Base-by-base conservation (phyloP, 2,329 filamentous ascomycete genomes). In the Talaromyces funiculosus region DNA sequence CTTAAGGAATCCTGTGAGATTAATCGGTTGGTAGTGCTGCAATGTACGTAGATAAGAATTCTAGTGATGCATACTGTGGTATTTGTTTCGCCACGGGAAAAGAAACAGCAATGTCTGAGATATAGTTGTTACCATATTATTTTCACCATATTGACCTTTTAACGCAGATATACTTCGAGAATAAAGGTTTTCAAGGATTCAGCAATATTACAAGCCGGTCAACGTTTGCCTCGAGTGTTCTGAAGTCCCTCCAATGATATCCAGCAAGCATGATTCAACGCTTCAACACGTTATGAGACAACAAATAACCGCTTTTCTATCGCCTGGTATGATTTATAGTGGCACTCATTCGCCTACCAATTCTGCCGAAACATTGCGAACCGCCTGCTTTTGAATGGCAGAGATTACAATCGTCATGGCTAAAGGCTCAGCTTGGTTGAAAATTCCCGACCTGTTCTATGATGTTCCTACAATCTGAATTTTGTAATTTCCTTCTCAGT, bases 201-300 rank as follows among this genome's bases (percentile, higher is more conserved):
- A 59, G 64, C 5, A 62, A 58, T 64, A 7, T 43, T 65, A 14
- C 57, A 62, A 16, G 29, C 60, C 20, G 16, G 61, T 9, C 60
- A 59, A 5, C 57, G 49, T 5, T n/a, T 64, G 7, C 29, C 61
- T 29, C 82, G 81, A 53, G 16, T 60, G 20, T 69, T 89, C 37
- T 83, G 86, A 10, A 75, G 81, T 61, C 80, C 78, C 47, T 82
- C 81, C 10, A 86, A 87, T 67, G 85, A 81, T 6, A 70, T 85
- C 12, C 79, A 80, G 1, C 84, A 83, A 64, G 78, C 84, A 1
- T 79, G 84, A 10, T 77, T 89, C 45, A 90, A 91, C 68, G 85
- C 89, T 57, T 82, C 82, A 2, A 86, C 87, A 4, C 88, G 91
- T 65, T 91, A 91, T 70, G 88, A 91, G 26, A 61, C 90, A 63